phyloP scores from a whole-genome alignment of 1,284 basidiomycete species.

The Malassezia vespertilionis region DNA sequence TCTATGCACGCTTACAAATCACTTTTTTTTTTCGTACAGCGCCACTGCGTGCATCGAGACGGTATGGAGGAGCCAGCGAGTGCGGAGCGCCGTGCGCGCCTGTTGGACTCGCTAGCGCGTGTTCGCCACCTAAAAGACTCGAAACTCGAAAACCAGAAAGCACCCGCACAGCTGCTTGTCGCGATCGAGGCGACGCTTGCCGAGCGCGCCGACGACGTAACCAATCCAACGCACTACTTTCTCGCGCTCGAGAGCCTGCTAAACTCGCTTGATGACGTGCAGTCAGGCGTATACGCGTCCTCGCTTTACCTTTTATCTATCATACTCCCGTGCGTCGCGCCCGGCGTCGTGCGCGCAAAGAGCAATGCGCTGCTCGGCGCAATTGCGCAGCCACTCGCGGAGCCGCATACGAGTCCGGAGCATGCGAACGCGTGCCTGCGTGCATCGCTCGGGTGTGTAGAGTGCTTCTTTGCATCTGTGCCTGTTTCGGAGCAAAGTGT shows the following conservation, averaged over 20 bases:
- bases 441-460: conserved; percentile 64
- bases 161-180: conserved; percentile 73
- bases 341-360: conserved; percentile 34
- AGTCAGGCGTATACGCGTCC: conserved; percentile 23
- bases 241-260: conserved; percentile 40
- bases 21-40: no score
- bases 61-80: no score
- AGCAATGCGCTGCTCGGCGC: conserved; percentile 26
- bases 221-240: conserved; percentile 51
- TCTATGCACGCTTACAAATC: no score
- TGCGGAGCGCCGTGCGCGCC: conserved; percentile 7
- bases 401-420: conserved; percentile 57
- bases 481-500: conserved; percentile 52
- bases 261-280: conserved; percentile 8
- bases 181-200: conserved; percentile 80
- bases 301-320: conserved; percentile 39
- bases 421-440: conserved; percentile 51
- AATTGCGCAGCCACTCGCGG: conserved; percentile 31
- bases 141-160: conserved; percentile 71
- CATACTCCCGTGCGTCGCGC: conserved; percentile 31
- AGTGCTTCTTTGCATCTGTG: conserved; percentile 58
- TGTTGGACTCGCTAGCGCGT: conserved; percentile 53
- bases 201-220: conserved; percentile 57
- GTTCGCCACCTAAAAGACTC: conserved; percentile 78
- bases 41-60: no score